Base-by-base conservation (phyloP, 1,284 basidiomycete genomes). In the Caloboletus firmus region DNA sequence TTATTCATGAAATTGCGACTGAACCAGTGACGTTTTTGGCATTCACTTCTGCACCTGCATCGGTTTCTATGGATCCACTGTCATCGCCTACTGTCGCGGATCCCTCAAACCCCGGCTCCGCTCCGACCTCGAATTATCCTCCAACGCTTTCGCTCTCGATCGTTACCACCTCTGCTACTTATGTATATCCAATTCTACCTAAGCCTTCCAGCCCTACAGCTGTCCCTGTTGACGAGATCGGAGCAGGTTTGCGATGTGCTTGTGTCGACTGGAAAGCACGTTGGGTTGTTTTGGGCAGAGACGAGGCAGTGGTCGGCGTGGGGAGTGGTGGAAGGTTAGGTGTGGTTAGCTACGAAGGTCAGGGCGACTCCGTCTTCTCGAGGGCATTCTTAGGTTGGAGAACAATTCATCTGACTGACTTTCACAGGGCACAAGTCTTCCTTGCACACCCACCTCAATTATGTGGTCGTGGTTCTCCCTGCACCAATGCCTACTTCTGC, bases 11-110 rank as follows among this genome's bases (percentile, higher is more conserved):
- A 65, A 84, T 86, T 2, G 77, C 84, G 1, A 79, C 84, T 0
- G 95, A 98, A 64, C 93, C 94, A 0, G 87, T 98, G 48, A 98
- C 94, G 0, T 94, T 91, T 2, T 82, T 99, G 2, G 94, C 91
- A 0, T 97, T 98, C 74, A 82, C 83, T 18, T 87, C 91, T 63
- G 79, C 86, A 1, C 70, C 70, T 5, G 45, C 59, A 20, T 59
- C 67, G 0, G 56, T 63, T 22, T 68, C 67, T 31, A 65, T 69
- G 66, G 57, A 66, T 42, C 54, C 65, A 2, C 5, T 66, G 35
- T 41, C 55, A 7, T 62, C 51, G 1, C 4, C 47, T 13, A 6
- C 50, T 22, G 8, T 17, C 13, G 30, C 15, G 13, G 52, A 52
- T 30, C 31, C 24, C 37, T 47, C 56, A 9, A 57, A 41, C 42